These are phyloP conservation scores for Dothiorella sarmentorum DNA, from an alignment of 2,329 filamentous ascomycete species.

Conservation along the genomic window DNA sequence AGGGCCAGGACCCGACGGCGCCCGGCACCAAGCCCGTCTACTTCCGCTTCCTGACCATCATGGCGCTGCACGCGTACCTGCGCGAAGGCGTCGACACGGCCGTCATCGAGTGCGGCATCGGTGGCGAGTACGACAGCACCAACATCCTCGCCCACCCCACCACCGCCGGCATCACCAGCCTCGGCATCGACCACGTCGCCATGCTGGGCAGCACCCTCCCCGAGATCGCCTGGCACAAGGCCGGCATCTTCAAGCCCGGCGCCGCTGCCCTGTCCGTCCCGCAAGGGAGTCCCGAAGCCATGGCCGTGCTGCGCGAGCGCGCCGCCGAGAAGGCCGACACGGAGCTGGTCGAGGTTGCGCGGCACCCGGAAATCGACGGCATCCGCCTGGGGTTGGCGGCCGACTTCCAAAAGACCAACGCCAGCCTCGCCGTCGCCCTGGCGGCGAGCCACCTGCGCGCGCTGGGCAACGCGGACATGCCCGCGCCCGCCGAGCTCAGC, in stretches of 20 bases:
- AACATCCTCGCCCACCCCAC: slow-evolving; percentile 74
- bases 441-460: slow-evolving; percentile 56
- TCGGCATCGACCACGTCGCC: slow-evolving; percentile 81
- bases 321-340: slow-evolving; percentile 48
- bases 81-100: slow-evolving; percentile 71
- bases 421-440: slow-evolving; percentile 57
- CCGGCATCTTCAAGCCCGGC: slow-evolving; percentile 74
- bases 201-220: slow-evolving; percentile 77
- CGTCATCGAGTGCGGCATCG: slow-evolving; percentile 89
- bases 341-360: slow-evolving; percentile 46
- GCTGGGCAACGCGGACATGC: slow-evolving; percentile 42
- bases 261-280: slow-evolving; percentile 61
- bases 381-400: slow-evolving; percentile 58
- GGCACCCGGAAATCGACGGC: slow-evolving; percentile 46
- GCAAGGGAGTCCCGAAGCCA: slow-evolving; percentile 53
- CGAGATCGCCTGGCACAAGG: slow-evolving; percentile 89
- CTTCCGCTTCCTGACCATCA: slow-evolving; percentile 85
- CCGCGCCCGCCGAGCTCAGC: slow-evolving; percentile 32
- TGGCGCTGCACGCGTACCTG: slow-evolving; percentile 82
- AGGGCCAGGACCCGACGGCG: slow-evolving; percentile 48
- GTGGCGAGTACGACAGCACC: slow-evolving; percentile 88
- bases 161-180: slow-evolving; percentile 69
- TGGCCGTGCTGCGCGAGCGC: slow-evolving; percentile 55
- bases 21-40: slow-evolving; percentile 75
- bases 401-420: slow-evolving; percentile 62